Conservation (phyloP, 2,329 filamentous ascomycete species). For the Epichloe sylvatica region DNA sequence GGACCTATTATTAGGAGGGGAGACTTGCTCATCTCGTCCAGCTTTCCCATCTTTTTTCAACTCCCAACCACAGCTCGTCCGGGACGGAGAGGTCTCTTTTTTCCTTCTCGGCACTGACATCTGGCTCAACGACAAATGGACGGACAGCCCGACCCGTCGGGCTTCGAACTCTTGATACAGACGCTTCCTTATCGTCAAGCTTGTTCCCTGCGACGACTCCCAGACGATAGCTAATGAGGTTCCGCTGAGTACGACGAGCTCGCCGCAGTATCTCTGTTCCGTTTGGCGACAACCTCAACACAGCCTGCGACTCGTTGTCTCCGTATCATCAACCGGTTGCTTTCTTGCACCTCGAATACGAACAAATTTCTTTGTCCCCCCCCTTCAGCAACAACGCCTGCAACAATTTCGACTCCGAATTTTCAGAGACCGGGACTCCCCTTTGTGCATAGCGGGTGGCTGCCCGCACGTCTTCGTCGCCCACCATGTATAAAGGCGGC, state of each 20-base stretch:
- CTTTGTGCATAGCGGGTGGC: background rate
- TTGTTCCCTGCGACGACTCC: constrained; percentile 1
- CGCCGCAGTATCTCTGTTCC: constrained; percentile 1
- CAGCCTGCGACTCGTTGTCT: background rate
- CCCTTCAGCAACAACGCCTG: background rate
- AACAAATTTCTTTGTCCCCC: background rate
- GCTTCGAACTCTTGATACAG: background rate
- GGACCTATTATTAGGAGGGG: no score
- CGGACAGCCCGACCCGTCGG: background rate
- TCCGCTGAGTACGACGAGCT: constrained; percentile 1
- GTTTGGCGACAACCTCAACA: constrained; percentile 1
- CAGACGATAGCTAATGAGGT: background rate
- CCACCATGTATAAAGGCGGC: constrained; percentile 40
- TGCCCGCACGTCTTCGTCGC: background rate
- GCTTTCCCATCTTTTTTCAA: background rate
- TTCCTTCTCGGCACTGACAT: background rate
- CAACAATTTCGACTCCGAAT: background rate
- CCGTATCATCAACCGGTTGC: background rate
- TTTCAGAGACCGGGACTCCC: background rate
- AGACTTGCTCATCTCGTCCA: background rate
- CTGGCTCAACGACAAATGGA: background rate
- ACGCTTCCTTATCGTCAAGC: background rate
- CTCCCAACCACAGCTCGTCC: background rate
- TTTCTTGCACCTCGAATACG: background rate
- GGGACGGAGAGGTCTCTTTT: background rate